Evolutionary conservation across 2,329 filamentous ascomycete genomes (phyloP), one percentile per base, ranked within the genome.

Genomic region (Curvularia sp.): DNA sequence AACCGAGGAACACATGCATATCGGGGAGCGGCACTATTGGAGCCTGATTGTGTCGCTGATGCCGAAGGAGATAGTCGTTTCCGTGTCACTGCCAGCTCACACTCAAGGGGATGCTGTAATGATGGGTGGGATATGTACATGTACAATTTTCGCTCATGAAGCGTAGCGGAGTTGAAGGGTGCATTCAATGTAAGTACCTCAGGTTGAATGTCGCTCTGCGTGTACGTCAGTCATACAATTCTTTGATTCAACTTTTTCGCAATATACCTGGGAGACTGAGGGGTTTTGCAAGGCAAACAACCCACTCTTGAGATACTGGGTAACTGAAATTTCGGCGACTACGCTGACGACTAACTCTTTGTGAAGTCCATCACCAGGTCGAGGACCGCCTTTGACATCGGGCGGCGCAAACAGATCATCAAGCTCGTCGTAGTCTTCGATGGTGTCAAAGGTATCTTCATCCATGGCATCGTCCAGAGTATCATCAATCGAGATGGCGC

Each of bases 371-470:
- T 75, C 71, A 22, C 76, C 70, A 1, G 75, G 73, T 38, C 73
- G 71, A 33, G 73, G 64, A 1, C 73, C 71, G 38, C 60, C 59
- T 12, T 67, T 68, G 13, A 63, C 61, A 30, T 77, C 72, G 49
- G 70, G 69, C 7, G 72, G 70, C 6, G 69, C 67, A 38, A 77
- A 76, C 4, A 78, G 65, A 56, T 78, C 75, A 48, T 78, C 76
- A 35, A 75, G 68, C 46, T 76, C 74, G 56, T 78, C 74, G 50
- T 75, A 76, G 46, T 79, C 77, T 28, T 78, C 76, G 31, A 77
- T 63, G 3, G 73, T 74, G 49, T 77, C 75, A 49, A 73, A 76
- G 2, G 73, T 75, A 38, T 77, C 75, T 54, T 75, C 75, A 38
- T 76, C 72, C 71, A 77, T 74, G 10, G 70, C 71, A 49, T 78